Evolutionary conservation across 768 basidiomycete species (phyloP).

Genomic region (Cubamyces lactineus): DNA sequence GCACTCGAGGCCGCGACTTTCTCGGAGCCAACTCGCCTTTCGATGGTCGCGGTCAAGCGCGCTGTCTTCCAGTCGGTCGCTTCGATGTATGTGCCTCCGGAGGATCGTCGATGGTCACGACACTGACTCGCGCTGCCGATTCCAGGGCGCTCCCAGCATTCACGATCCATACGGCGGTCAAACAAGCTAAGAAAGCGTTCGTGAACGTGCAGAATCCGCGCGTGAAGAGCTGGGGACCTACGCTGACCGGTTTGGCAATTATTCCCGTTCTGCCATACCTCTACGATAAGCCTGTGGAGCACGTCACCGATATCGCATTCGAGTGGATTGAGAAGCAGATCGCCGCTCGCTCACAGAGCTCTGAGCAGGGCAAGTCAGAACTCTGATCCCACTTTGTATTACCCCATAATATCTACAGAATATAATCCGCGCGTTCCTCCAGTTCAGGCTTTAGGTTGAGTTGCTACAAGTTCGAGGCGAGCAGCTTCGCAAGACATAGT

Average conservation of each 20-base stretch:
- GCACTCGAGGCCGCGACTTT: slow-evolving; percentile 68
- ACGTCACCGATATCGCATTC: slow-evolving; percentile 66
- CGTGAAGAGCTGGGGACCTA: slow-evolving; percentile 76
- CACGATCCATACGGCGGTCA: slow-evolving; percentile 83
- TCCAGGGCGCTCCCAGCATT: slow-evolving; percentile 79
- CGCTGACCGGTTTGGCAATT: slow-evolving; percentile 69
- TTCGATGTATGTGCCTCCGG: slow-evolving; percentile 61
- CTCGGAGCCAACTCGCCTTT: slow-evolving; percentile 68
- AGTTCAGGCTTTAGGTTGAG: background rate
- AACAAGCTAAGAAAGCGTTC: slow-evolving; percentile 71
- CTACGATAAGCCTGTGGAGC: slow-evolving; percentile 81
- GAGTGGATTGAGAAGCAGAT: slow-evolving; percentile 68
- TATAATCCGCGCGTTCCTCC: background rate
- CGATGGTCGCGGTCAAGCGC: slow-evolving; percentile 74
- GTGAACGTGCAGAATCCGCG: slow-evolving; percentile 57
- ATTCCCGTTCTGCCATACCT: slow-evolving; percentile 77
- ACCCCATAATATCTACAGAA: background rate
- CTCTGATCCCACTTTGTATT: slow-evolving; percentile 10
- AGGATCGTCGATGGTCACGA: slow-evolving; percentile 12
- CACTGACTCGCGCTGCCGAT: background rate
- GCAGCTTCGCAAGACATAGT: slow-evolving; percentile 8
- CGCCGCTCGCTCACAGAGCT: slow-evolving; percentile 41
- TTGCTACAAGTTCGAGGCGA: background rate
- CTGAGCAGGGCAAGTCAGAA: slow-evolving; percentile 34
- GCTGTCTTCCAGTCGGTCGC: slow-evolving; percentile 82